phyloP scores from a whole-genome alignment of 1,139 yeast genomes.

The Geotrichum bryndzae region DNA sequence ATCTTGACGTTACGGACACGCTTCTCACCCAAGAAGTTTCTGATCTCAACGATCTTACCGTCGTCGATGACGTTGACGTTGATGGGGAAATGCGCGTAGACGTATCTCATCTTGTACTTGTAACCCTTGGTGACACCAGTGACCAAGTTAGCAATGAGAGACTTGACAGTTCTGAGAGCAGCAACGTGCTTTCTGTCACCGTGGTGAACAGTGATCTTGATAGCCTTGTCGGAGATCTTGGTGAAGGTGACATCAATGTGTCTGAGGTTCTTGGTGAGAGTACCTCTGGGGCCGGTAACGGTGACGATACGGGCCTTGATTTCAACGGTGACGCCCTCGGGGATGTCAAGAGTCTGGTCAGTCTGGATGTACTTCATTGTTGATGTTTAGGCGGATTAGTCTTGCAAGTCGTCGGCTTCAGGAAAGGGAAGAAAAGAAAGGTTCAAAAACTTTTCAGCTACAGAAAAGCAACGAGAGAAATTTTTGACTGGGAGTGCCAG shows the following conservation, averaged over 20 bases:
- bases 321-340: conserved; percentile 87
- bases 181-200: conserved; percentile 99
- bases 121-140: conserved; percentile 99
- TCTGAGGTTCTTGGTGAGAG: conserved; percentile 80
- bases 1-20: conserved; percentile 82
- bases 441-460: background rate
- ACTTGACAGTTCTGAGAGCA: conserved; percentile 97
- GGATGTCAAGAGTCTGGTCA: conserved; percentile 84
- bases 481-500: background rate
- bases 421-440: background rate
- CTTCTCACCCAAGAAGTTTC: conserved; percentile 99
- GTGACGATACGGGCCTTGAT: conserved; percentile 89
- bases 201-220: conserved; percentile 91
- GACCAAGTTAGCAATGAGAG: conserved; percentile 87
- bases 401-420: conserved; percentile 8
- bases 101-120: conserved; percentile 99
- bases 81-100: conserved; percentile 99
- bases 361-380: conserved; percentile 91
- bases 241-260: conserved; percentile 92
- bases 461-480: background rate
- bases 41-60: conserved; percentile 78
- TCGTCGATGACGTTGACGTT: conserved; percentile 89
- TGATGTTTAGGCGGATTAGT: conserved; percentile 11
- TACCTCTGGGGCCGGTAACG: conserved; percentile 99
- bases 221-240: conserved; percentile 63